A percentile compares a stretch with the other conserved stretches of the same genome.
Conservation (phyloP, 2,329 filamentous ascomycete species). For the Lasiodiplodia hormozganensis region DNA sequence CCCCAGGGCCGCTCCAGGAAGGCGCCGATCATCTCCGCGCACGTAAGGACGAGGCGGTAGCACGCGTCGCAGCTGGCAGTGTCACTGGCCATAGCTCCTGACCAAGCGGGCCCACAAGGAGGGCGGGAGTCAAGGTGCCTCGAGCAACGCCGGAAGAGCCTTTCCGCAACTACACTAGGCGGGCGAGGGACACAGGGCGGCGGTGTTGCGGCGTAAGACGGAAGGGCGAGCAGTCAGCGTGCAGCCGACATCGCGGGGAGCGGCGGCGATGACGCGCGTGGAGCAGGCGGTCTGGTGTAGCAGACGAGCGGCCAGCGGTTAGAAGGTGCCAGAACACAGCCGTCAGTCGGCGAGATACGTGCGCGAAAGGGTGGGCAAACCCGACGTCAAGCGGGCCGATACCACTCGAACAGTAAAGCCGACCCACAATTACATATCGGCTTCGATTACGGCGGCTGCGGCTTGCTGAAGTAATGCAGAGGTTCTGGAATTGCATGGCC, state of each 20-base stretch:
- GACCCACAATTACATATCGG: slow-evolving; percentile 28
- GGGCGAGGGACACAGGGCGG: not conserved
- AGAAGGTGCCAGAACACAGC: slow-evolving; percentile 19
- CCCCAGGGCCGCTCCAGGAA: slow-evolving; percentile 13
- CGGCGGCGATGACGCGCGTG: not conserved
- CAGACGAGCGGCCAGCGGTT: not conserved
- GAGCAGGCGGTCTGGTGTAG: not conserved
- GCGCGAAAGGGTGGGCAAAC: slow-evolving; percentile 25
- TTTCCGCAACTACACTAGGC: slow-evolving; percentile 22
- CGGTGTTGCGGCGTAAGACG: slow-evolving; percentile 7
- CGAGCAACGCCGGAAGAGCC: slow-evolving; percentile 23
- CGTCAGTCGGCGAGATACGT: slow-evolving; percentile 16
- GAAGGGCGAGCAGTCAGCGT: slow-evolving; percentile 14
- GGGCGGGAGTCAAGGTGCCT: slow-evolving; percentile 6
- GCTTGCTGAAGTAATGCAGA: slow-evolving; percentile 30
- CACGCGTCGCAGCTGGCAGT: slow-evolving; percentile 16
- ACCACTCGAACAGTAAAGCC: slow-evolving; percentile 17
- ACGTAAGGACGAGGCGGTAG: slow-evolving; percentile 11
- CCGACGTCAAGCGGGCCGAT: slow-evolving; percentile 28
- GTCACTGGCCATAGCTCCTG: slow-evolving; percentile 30
- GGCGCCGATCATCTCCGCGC: slow-evolving; percentile 16
- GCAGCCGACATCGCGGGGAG: slow-evolving; percentile 13
- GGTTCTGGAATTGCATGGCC: slow-evolving; percentile 24
- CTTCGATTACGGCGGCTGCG: slow-evolving; percentile 23
- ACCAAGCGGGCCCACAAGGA: slow-evolving; percentile 16